phyloP scores from a whole-genome alignment of 106 monocot species.

The Hemerocallis citrina region DNA sequence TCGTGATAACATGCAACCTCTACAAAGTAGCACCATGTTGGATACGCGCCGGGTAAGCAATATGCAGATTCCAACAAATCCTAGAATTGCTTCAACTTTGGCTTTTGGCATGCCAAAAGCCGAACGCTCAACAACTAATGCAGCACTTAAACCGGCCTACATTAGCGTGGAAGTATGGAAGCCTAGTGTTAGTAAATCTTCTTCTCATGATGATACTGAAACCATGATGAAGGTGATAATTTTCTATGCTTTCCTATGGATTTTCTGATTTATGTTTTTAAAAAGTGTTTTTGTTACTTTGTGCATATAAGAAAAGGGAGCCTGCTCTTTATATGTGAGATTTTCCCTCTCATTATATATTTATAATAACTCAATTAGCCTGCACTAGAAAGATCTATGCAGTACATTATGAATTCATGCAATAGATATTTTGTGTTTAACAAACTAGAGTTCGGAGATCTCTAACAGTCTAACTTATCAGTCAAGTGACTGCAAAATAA shows the following conservation, averaged over 20 bases:
- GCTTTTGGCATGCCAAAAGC: conserved; percentile 38
- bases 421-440: too few species aligned
- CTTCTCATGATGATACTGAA: conserved; percentile 42
- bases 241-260: background rate
- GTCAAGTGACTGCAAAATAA: too few species aligned
- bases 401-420: too few species aligned
- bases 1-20: conserved; percentile 38
- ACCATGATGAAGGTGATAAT: conserved; percentile 34
- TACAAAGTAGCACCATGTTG: conserved; percentile 18
- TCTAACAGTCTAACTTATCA: too few species aligned
- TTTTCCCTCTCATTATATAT: too few species aligned
- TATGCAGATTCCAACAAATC: conserved; percentile 95
- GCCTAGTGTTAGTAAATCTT: conserved; percentile 24
- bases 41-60: conserved; percentile 62
- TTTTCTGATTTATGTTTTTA: background rate
- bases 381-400: too few species aligned
- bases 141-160: conserved; percentile 68
- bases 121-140: conserved; percentile 29
- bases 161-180: conserved; percentile 53
- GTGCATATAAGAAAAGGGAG: too few species aligned
- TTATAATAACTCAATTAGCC: too few species aligned
- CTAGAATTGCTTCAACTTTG: conserved; percentile 83
- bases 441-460: too few species aligned
- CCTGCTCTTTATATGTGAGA: too few species aligned
- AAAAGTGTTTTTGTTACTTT: too few species aligned